phyloP scores from a whole-genome alignment of 2,329 filamentous ascomycete genomes.

The Diaporthe caulivora region DNA sequence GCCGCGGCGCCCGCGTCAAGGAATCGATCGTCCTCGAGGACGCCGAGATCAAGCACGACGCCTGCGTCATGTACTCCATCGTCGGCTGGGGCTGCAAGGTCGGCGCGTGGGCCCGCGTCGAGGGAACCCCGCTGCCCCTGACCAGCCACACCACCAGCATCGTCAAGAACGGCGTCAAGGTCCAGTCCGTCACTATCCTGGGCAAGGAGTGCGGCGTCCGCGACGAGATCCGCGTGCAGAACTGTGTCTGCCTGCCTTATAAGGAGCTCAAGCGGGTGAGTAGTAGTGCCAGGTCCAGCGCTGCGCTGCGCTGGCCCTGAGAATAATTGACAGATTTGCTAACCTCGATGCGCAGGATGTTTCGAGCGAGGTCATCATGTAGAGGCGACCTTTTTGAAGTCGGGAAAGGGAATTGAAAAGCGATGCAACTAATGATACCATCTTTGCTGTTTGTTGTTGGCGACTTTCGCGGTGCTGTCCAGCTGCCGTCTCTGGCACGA shows the following conservation, averaged over 20 bases:
- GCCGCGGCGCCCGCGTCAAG: constrained; percentile 91
- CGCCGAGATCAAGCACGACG: constrained; percentile 95
- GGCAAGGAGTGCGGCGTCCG: constrained; percentile 96
- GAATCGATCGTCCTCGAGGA: constrained; percentile 97
- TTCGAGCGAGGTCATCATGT: constrained; percentile 80
- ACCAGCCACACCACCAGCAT: constrained; percentile 93
- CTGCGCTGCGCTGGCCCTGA: background rate
- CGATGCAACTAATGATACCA: constrained; percentile 33
- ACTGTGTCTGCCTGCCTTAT: constrained; percentile 96
- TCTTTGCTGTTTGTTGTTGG: constrained; percentile 8
- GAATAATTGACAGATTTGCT: background rate
- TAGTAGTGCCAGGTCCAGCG: constrained; percentile 41
- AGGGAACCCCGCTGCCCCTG: constrained; percentile 90
- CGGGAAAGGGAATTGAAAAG: background rate
- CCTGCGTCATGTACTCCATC: constrained; percentile 94
- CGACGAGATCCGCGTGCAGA: constrained; percentile 95
- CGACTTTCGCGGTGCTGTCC: background rate
- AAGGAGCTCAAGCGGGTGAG: constrained; percentile 97
- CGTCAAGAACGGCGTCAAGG: constrained; percentile 97
- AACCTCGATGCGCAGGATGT: constrained; percentile 72
- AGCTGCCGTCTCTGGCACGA: background rate
- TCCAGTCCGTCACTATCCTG: constrained; percentile 97
- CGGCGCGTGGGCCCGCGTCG: constrained; percentile 97
- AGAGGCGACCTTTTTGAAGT: background rate
- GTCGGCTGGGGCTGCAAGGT: constrained; percentile 97